phyloP scores from a whole-genome alignment of 352 stramenopile genomes.

The Globisporangium solare region DNA sequence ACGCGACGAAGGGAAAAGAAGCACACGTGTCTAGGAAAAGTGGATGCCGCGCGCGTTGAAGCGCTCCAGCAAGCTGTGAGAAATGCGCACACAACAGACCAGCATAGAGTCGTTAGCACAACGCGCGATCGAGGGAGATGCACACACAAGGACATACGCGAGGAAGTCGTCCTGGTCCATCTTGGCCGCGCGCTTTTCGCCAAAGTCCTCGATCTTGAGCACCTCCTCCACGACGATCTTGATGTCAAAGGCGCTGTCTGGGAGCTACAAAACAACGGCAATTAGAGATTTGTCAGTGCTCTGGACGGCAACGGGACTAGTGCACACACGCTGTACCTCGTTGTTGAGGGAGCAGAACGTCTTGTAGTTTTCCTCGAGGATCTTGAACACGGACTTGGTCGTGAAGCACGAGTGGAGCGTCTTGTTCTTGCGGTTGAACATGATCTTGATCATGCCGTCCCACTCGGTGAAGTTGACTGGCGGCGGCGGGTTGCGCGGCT shows the following conservation, averaged over 20 bases:
- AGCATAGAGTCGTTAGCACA: constrained; percentile 3
- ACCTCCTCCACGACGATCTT: constrained; percentile 94
- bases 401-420: constrained; percentile 95
- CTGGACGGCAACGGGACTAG: background rate
- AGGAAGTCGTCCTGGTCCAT: constrained; percentile 99
- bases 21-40: constrained; percentile 75
- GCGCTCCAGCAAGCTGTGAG: constrained; percentile 87
- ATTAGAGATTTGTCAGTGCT: constrained; percentile 1
- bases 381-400: constrained; percentile 94
- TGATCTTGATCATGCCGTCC: constrained; percentile 98
- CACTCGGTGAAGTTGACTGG: constrained; percentile 99
- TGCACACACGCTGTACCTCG: constrained; percentile 31
- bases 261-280: constrained; percentile 28
- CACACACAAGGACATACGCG: constrained; percentile 34
- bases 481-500: constrained; percentile 97
- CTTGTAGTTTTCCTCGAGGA: constrained; percentile 96
- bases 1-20: background rate
- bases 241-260: constrained; percentile 79
- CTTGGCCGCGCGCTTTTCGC: constrained; percentile 91
- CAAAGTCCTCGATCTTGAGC: constrained; percentile 84
- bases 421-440: constrained; percentile 99
- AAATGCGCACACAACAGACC: background rate
- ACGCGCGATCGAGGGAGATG: background rate
- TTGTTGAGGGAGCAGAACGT: constrained; percentile 93
- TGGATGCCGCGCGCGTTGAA: constrained; percentile 97